Conservation (phyloP, 345 rosid species). For the Ailanthus altissimus region DNA sequence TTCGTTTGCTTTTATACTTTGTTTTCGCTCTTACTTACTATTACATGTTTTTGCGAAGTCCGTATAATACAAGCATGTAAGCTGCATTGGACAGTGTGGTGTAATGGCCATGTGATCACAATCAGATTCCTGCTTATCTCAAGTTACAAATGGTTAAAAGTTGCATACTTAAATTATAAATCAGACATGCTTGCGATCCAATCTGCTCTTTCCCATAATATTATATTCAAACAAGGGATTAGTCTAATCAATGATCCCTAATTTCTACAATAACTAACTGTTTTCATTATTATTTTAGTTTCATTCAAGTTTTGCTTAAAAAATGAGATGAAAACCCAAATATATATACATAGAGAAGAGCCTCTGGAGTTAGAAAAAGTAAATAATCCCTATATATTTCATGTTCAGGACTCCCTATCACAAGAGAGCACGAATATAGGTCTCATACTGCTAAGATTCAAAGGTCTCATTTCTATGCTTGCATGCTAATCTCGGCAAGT, state of each 20-base stretch:
- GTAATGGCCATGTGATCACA: slow-evolving; percentile 35
- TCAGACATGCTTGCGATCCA: slow-evolving; percentile 25
- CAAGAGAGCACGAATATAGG: neutral
- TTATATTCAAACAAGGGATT: slow-evolving; percentile 6
- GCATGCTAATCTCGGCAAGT: neutral
- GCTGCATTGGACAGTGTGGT: slow-evolving; percentile 24
- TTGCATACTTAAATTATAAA: slow-evolving; percentile 19
- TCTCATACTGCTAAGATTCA: slow-evolving; percentile 16
- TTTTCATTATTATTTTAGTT: neutral
- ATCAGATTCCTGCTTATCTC: slow-evolving; percentile 39
- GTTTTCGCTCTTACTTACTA: neutral
- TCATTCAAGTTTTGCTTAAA: neutral
- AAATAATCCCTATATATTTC: neutral
- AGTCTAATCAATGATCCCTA: neutral
- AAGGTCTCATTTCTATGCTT: slow-evolving; percentile 5
- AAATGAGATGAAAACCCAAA: neutral
- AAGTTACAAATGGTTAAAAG: slow-evolving; percentile 13
- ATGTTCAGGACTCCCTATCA: neutral
- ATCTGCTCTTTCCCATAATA: slow-evolving; percentile 13
- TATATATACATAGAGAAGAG: neutral
- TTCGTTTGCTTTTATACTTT: neutral
- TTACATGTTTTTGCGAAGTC: slow-evolving; percentile 2
- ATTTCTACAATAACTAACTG: neutral
- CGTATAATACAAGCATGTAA: neutral
- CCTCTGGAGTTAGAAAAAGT: neutral